Percentiles rank a stretch among this genome's conserved stretches.
These are phyloP conservation scores for Trypanosoma lewisi DNA, from an alignment of 208 protist species.

Conservation along the genomic window DNA sequence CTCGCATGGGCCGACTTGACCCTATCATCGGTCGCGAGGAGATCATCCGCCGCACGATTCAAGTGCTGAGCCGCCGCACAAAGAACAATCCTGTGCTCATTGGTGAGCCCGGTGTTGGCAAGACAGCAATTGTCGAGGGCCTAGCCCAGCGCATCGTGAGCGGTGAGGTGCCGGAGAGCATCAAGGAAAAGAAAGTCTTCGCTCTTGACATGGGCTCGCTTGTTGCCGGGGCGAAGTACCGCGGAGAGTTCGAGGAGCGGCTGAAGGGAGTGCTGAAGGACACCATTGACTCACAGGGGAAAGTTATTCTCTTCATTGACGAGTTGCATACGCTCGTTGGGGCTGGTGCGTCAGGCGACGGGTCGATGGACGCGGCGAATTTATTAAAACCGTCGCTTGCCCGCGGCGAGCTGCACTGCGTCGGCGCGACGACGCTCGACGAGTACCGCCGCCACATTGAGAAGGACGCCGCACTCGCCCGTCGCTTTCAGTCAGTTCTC, in stretches of 20 bases:
- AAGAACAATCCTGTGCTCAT: constrained; percentile 99
- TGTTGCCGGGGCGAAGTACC: constrained; percentile 98
- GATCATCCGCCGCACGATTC: constrained; percentile 97
- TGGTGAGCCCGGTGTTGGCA: constrained; percentile 95
- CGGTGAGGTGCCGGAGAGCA: constrained; percentile 91
- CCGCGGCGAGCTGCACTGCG: constrained; percentile 94
- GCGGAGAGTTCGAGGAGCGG: constrained; percentile 99
- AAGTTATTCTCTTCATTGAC: constrained; percentile 99
- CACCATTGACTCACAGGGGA: constrained; percentile 93
- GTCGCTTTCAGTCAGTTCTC: constrained; percentile 98
- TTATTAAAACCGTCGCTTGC: constrained; percentile 98
- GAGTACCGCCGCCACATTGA: constrained; percentile 98
- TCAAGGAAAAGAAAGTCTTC: constrained; percentile 84
- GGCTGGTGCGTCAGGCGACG: constrained; percentile 90
- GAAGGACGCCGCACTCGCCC: constrained; percentile 98
- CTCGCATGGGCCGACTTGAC: constrained; percentile 94
- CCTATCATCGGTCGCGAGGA: constrained; percentile 99
- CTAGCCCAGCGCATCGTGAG: constrained; percentile 91
- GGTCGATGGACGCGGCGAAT: constrained; percentile 98
- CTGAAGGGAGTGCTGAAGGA: constrained; percentile 99
- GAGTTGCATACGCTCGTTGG: constrained; percentile 99
- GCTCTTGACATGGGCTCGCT: constrained; percentile 98
- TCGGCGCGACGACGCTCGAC: constrained; percentile 97
- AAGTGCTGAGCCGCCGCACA: constrained; percentile 95
- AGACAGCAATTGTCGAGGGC: constrained; percentile 94